Base-by-base conservation (phyloP, 208 protist species). In the Porcisia deanei region DNA sequence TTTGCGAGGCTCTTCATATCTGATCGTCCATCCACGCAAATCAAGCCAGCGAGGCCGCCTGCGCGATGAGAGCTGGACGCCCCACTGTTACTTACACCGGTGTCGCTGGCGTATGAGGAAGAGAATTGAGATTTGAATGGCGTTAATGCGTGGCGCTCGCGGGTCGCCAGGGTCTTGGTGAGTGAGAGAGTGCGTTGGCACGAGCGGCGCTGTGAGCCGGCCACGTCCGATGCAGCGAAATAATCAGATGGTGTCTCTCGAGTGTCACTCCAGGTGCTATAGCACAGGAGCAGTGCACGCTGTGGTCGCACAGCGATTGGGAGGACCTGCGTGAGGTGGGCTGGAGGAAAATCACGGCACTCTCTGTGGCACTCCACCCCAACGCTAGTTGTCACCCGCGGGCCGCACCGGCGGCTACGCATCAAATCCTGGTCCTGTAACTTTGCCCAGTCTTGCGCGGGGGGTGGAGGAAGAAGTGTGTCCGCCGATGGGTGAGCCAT, bases 401-500 rank as follows among this genome's bases (percentile, higher is more conserved):
- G 67, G n/a, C 60, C 65, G 14, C 71, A 57, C 65, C 14, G 76
- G 54, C 65, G 55, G 8, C 41, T 22, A 37, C 71, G 57, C 16
- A 53, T 37, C 39, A 82, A 54, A 6, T 39, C 80, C n/a, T 79
- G 75, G 20, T 65, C 70, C 67, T 91, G 90, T 69, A 81, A 45
- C 41, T 77, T 83, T 10, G 82, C 77, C 85, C 88, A 94, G 70
- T 91, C 89, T 47, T 53, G 49, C 45, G 37, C n/a, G 6, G 78
- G 80, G 1, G 83, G 82, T 8, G 91, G 87, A 7, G 88, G 87
- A 18, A 94, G 81, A 18, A 90, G 80, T 1, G 63, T 69, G 55
- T 88, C 82, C 12, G 90, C 84, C 30, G 81, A 91, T 4, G 93
- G 93, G 76, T 96, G 90, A 18, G 87, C 67, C 25, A 97, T 67